Evolutionary conservation across 768 basidiomycete genomes (phyloP).

Genomic region (Hemileccinum impolitum): DNA sequence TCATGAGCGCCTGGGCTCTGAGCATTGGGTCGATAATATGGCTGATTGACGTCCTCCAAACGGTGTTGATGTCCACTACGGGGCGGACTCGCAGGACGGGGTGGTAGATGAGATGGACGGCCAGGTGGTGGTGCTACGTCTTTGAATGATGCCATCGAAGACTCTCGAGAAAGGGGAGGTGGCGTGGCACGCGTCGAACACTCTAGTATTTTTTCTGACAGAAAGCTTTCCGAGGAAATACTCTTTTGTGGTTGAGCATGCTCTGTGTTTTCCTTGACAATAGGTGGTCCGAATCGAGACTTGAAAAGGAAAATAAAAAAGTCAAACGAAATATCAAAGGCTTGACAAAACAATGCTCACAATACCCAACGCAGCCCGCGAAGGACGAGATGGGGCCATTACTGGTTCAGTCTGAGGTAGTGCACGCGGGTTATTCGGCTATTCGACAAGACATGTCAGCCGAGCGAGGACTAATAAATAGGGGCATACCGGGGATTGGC

Average conservation of each 20-base stretch:
- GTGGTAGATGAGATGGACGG: constrained; percentile 22
- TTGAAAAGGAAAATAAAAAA: constrained; percentile 1
- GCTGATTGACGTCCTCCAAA: constrained; percentile 7
- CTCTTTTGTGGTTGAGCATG: background rate
- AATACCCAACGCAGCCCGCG: constrained; percentile 16
- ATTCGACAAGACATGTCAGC: constrained; percentile 2
- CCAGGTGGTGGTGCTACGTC: constrained; percentile 1
- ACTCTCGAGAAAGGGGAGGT: constrained; percentile 30
- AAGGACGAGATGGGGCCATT: constrained; percentile 6
- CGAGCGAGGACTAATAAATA: background rate
- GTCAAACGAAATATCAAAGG: background rate
- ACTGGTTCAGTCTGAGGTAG: constrained; percentile 12
- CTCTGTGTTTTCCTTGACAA: constrained; percentile 19
- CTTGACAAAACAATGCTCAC: constrained; percentile 5
- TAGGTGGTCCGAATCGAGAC: constrained; percentile 34
- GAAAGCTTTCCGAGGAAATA: constrained; percentile 17
- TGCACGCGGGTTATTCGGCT: constrained; percentile 8
- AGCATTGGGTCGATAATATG: background rate
- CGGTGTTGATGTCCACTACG: constrained; percentile 6
- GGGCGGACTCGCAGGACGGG: constrained; percentile 20
- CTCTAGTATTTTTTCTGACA: constrained; percentile 14
- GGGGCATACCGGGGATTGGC: constrained; percentile 19
- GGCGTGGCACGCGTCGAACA: constrained; percentile 21
- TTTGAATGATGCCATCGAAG: constrained; percentile 21
- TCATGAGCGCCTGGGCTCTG: background rate